phyloP scores from a whole-genome alignment of 169 alveolate genomes.

The Plasmodium gallinaceum region DNA sequence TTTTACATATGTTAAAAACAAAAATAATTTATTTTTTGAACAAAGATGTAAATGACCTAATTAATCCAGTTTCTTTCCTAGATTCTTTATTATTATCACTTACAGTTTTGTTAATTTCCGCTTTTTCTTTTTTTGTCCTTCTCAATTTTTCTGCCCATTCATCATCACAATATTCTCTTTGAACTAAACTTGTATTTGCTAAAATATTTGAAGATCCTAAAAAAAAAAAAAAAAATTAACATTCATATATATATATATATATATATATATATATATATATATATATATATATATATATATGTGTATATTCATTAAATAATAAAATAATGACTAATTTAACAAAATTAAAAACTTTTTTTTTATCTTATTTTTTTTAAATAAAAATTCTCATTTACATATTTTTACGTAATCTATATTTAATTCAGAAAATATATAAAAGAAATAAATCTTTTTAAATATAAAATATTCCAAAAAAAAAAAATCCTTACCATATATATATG shows the following conservation, averaged over 20 bases:
- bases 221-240: not conserved
- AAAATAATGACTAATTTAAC: not conserved
- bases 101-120: not conserved
- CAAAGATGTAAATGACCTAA: slow-evolving; percentile 43
- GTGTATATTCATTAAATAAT: not conserved
- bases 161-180: slow-evolving; percentile 55
- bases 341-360: not conserved
- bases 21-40: slow-evolving; percentile 28
- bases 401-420: too few species aligned
- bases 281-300: slow-evolving; percentile 2
- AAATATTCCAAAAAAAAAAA: too few species aligned
- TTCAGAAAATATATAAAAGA: too few species aligned
- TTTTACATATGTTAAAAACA: not conserved
- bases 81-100: not conserved
- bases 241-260: not conserved
- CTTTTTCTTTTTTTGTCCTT: slow-evolving; percentile 42
- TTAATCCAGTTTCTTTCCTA: slow-evolving; percentile 9
- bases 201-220: slow-evolving; percentile 47
- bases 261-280: not conserved
- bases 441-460: not conserved
- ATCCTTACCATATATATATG: slow-evolving; percentile 64
- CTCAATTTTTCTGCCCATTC: slow-evolving; percentile 65
- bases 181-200: slow-evolving; percentile 38
- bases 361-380: not conserved
- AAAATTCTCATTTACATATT: not conserved